A percentile compares a stretch with the other conserved stretches of the same genome.
Conservation (phyloP, 805 yeast genomes). For the Maudiozyma barnettii region DNA sequence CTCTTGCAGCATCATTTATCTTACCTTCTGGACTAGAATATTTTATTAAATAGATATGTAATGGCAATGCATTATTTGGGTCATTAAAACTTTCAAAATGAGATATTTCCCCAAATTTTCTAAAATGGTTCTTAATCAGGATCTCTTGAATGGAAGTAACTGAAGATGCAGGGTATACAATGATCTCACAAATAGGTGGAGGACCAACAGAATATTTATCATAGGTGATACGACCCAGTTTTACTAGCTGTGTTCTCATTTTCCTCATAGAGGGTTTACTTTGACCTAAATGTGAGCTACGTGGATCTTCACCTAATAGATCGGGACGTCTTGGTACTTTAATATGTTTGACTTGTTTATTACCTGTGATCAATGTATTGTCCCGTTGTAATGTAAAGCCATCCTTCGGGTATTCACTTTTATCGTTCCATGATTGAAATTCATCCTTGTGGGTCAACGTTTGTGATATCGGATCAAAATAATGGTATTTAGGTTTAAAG, state of each 20-base stretch:
- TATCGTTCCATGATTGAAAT: slow-evolving; percentile 19
- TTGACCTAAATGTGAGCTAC: slow-evolving; percentile 4
- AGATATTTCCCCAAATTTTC: slow-evolving; percentile 52
- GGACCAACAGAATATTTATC: slow-evolving; percentile 71
- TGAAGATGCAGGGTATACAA: slow-evolving; percentile 45
- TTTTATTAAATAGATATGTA: slow-evolving; percentile 58
- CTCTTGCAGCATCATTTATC: slow-evolving; percentile 37
- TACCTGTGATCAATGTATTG: slow-evolving; percentile 5
- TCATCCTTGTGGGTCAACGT: slow-evolving; percentile 14
- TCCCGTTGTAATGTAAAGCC: slow-evolving; percentile 19
- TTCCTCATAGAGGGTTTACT: slow-evolving; percentile 9
- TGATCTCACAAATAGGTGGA: slow-evolving; percentile 59
- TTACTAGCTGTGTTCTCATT: slow-evolving; percentile 9
- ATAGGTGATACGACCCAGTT: slow-evolving; percentile 33
- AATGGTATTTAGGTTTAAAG: slow-evolving; percentile 23
- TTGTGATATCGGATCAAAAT: slow-evolving; percentile 20
- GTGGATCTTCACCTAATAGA: slow-evolving; percentile 19
- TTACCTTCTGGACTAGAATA: slow-evolving; percentile 49
- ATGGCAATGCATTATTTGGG: slow-evolving; percentile 66
- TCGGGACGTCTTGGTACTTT: slow-evolving; percentile 16
- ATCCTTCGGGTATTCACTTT: slow-evolving; percentile 12
- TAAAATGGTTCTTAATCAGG: slow-evolving; percentile 41
- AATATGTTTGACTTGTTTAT: slow-evolving; percentile 7
- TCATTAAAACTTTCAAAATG: slow-evolving; percentile 54
- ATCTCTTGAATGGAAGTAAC: slow-evolving; percentile 13